A percentile compares a stretch with the other conserved stretches of the same genome.
phyloP scores from a whole-genome alignment of 192 early-diverging fungal genomes.

The Neocallimastix lanati region DNA sequence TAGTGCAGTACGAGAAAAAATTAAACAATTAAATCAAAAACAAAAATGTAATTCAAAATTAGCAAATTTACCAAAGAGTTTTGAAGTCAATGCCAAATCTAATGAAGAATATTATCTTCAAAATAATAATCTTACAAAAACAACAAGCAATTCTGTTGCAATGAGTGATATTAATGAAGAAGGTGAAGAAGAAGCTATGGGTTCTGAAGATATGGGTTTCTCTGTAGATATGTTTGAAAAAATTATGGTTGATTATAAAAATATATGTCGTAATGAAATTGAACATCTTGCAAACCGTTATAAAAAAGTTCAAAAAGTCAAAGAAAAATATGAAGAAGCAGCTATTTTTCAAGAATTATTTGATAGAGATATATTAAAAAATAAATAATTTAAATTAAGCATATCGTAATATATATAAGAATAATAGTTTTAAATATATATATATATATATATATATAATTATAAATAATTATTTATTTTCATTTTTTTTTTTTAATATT shows the following conservation, averaged over 20 bases:
- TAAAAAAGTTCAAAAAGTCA: background rate
- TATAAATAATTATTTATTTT: no score
- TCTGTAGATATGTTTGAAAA: background rate
- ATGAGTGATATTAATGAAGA: background rate
- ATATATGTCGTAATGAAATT: background rate
- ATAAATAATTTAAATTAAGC: background rate
- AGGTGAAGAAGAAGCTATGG: background rate
- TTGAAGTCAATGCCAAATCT: background rate
- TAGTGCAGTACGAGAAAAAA: background rate
- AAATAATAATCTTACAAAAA: background rate
- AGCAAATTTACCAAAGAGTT: background rate
- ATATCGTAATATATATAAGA: no score
- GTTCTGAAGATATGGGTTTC: background rate
- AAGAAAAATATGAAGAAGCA: background rate
- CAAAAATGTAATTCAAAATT: background rate
- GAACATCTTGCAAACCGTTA: background rate
- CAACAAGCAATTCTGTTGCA: background rate
- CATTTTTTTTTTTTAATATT: no score
- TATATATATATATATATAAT: no score
- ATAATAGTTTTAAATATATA: no score
- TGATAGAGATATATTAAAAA: background rate
- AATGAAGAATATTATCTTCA: background rate
- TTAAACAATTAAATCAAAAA: background rate
- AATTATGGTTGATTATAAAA: background rate
- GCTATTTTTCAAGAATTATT: background rate